A percentile compares a stretch with the other conserved stretches of the same genome.
Evolutionary conservation across 2,329 filamentous ascomycete species (phyloP).

Genomic region (Emydomyces testavorans): DNA sequence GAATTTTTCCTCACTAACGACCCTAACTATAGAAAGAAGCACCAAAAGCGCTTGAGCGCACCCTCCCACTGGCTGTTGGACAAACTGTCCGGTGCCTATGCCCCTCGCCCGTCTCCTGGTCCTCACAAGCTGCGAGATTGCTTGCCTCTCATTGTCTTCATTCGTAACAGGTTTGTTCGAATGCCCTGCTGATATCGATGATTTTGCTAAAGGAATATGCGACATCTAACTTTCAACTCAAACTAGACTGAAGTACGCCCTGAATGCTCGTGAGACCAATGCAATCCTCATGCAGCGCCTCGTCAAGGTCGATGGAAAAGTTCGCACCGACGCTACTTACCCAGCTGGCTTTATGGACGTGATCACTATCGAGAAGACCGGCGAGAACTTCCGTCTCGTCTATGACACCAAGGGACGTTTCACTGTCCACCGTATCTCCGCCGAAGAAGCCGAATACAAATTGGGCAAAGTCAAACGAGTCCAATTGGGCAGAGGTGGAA

Average conservation of each 20-base stretch:
- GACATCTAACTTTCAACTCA: slow-evolving; percentile 9
- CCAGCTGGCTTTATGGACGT: slow-evolving; percentile 99
- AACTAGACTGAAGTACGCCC: slow-evolving; percentile 93
- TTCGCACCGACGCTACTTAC: slow-evolving; percentile 97
- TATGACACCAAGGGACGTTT: slow-evolving; percentile 99
- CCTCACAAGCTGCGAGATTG: slow-evolving; percentile 99
- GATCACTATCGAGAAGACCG: slow-evolving; percentile 98
- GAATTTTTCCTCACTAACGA: neutral
- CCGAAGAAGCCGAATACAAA: slow-evolving; percentile 99
- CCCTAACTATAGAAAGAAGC: slow-evolving; percentile 64
- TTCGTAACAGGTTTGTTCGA: slow-evolving; percentile 54
- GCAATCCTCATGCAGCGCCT: slow-evolving; percentile 99
- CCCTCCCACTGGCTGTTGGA: slow-evolving; percentile 99
- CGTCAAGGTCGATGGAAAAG: slow-evolving; percentile 99
- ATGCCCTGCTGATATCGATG: neutral
- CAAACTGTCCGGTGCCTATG: slow-evolving; percentile 90
- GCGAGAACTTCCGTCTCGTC: slow-evolving; percentile 99
- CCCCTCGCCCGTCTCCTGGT: slow-evolving; percentile 61
- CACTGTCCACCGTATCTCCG: slow-evolving; percentile 98
- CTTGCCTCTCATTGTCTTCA: slow-evolving; percentile 97
- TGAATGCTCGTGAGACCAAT: slow-evolving; percentile 96
- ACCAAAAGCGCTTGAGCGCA: slow-evolving; percentile 99
- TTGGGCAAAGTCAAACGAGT: slow-evolving; percentile 99
- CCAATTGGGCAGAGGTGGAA: slow-evolving; percentile 97
- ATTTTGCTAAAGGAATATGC: no score